Evolutionary conservation across 2,329 filamentous ascomycete genomes (phyloP).

Genomic region (Fusarium duplospermum): DNA sequence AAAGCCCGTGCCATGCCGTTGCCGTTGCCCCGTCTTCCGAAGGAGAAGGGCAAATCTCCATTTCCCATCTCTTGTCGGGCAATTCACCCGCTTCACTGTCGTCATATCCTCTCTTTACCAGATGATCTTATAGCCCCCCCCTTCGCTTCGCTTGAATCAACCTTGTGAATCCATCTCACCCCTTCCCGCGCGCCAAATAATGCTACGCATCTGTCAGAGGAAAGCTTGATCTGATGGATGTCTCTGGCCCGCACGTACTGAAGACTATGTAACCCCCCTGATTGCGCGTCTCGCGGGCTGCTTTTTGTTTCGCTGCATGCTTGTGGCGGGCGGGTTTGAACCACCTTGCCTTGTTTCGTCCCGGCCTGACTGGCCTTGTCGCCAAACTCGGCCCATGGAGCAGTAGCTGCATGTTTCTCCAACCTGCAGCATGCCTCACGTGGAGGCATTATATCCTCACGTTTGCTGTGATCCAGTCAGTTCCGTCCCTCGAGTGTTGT

Average conservation of each 20-base stretch:
- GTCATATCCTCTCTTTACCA: slow-evolving; percentile 25
- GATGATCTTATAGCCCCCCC: slow-evolving; percentile 30
- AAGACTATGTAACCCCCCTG: slow-evolving; percentile 1
- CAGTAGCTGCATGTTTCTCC: background rate
- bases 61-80: background rate
- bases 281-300: background rate
- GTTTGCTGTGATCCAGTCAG: slow-evolving; percentile 4
- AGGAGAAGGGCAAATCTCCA: background rate
- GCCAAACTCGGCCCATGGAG: slow-evolving; percentile 12
- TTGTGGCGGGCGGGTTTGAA: background rate
- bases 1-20: slow-evolving; percentile 4
- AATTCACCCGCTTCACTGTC: slow-evolving; percentile 24
- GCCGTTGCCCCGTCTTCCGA: slow-evolving; percentile 19
- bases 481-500: background rate
- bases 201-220: slow-evolving; percentile 19
- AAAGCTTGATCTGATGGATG: slow-evolving; percentile 2
- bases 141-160: slow-evolving; percentile 7
- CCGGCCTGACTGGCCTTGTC: slow-evolving; percentile 1
- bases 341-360: background rate
- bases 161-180: slow-evolving; percentile 1
- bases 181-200: slow-evolving; percentile 11
- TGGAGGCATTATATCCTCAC: background rate
- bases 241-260: slow-evolving; percentile 2
- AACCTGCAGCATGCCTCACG: background rate
- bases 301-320: background rate